Evolutionary conservation across 2,329 filamentous ascomycete species (phyloP).

Genomic region (Ophiostoma himal-ulmi): DNA sequence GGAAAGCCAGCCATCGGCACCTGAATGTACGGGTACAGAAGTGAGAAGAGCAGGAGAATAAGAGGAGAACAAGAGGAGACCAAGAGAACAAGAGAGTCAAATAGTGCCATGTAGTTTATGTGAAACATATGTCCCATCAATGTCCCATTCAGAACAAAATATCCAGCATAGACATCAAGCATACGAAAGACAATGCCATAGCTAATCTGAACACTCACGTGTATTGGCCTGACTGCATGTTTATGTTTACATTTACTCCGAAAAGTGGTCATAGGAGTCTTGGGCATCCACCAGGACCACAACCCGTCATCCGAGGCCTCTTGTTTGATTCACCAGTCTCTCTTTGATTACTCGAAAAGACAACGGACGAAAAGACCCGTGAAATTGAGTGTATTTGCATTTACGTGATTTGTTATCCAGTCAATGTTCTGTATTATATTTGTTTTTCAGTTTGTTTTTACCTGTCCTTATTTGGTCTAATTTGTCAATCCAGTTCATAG

Average conservation of each 20-base stretch:
- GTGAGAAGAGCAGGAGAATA: no score
- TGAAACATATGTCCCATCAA: not conserved
- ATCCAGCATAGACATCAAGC: not conserved
- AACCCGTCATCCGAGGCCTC: constrained; percentile 5
- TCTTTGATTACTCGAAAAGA: constrained; percentile 5
- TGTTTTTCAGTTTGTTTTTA: no score
- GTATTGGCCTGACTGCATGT: not conserved
- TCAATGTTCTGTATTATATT: not conserved
- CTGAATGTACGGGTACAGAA: no score
- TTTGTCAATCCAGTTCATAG: not conserved
- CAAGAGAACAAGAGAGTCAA: no score
- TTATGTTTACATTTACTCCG: not conserved
- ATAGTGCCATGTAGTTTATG: not conserved
- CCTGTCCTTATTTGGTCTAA: not conserved
- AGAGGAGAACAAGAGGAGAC: no score
- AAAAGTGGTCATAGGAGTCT: not conserved
- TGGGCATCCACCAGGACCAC: not conserved
- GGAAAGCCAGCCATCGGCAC: no score
- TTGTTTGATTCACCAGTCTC: not conserved
- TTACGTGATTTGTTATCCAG: not conserved
- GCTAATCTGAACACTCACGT: not conserved
- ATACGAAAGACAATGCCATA: not conserved
- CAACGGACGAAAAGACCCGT: not conserved
- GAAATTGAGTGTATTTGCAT: not conserved
- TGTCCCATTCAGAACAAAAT: not conserved